These are phyloP conservation scores for Fusarium oligoseptatum DNA, from an alignment of 2,329 filamentous ascomycete genomes.

Conservation along the genomic window DNA sequence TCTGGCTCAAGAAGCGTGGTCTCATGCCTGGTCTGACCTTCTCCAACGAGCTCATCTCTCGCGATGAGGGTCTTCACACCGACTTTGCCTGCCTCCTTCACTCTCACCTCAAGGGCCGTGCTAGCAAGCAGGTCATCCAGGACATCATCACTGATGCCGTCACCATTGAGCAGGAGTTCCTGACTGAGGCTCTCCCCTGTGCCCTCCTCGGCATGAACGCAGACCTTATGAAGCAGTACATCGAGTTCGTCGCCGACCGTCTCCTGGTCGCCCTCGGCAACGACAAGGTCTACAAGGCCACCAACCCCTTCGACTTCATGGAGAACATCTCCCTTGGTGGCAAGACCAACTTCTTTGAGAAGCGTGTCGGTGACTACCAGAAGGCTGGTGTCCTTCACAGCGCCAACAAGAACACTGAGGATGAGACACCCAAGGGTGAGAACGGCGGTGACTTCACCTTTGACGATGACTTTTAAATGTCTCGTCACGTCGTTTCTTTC, in stretches of 20 bases:
- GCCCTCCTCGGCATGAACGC: constrained; percentile 98
- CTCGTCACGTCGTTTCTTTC: constrained; percentile 25
- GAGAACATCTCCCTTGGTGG: constrained; percentile 98
- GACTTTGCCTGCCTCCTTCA: constrained; percentile 98
- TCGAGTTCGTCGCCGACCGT: constrained; percentile 98
- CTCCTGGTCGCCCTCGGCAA: constrained; percentile 94
- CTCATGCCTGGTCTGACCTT: constrained; percentile 99
- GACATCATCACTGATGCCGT: constrained; percentile 96
- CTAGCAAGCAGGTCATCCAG: constrained; percentile 82
- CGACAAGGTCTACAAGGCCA: constrained; percentile 90
- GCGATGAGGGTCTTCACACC: constrained; percentile 98
- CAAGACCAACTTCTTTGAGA: constrained; percentile 99
- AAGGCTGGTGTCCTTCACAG: constrained; percentile 99
- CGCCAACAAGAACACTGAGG: constrained; percentile 76
- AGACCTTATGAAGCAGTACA: constrained; percentile 98
- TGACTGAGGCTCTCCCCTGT: constrained; percentile 93
- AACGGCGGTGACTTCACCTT: constrained; percentile 88
- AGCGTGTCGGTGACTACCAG: constrained; percentile 99
- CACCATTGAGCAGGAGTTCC: constrained; percentile 95
- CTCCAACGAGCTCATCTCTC: constrained; percentile 99
- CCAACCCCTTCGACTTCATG: constrained; percentile 99
- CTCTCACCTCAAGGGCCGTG: constrained; percentile 95
- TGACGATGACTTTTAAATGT: constrained; percentile 92
- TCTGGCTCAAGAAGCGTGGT: constrained; percentile 99
- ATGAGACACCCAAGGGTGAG: constrained; percentile 64